Conservation (phyloP, 768 basidiomycete species). For the Leccinum rimulosum region DNA sequence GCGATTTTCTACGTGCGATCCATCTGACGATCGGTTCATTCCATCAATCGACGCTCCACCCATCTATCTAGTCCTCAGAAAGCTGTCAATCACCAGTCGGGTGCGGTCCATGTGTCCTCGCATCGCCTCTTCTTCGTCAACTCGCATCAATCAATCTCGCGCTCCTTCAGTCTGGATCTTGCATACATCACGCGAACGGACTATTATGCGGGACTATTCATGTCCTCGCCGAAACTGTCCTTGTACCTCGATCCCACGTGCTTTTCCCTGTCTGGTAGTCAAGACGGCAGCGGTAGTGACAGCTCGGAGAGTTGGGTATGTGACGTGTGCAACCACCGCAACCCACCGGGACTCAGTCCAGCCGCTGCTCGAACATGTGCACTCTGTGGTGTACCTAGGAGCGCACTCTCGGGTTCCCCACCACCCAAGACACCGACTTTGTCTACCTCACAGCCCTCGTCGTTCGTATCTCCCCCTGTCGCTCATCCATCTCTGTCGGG, state of each 20-base stretch:
- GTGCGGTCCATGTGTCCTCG: conserved; percentile 69
- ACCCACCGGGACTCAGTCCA: conserved; percentile 73
- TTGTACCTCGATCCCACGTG: conserved; percentile 51
- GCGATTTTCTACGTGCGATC: conserved; percentile 17
- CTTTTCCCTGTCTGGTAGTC: conserved; percentile 24
- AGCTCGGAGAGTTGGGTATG: conserved; percentile 73
- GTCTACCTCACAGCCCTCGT: conserved; percentile 39
- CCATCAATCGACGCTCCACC: conserved; percentile 32
- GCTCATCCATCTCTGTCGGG: conserved; percentile 18
- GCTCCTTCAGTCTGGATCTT: conserved; percentile 71
- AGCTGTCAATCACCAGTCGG: conserved; percentile 72
- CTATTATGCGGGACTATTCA: conserved; percentile 87
- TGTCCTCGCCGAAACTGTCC: conserved; percentile 86
- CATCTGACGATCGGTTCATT: conserved; percentile 15
- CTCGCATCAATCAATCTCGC: conserved; percentile 39
- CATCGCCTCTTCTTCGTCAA: conserved; percentile 87
- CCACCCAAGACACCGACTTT: conserved; percentile 33
- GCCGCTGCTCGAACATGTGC: conserved; percentile 66
- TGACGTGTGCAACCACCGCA: conserved; percentile 82
- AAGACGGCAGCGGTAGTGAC: conserved; percentile 31
- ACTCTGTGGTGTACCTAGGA: conserved; percentile 79
- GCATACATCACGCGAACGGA: conserved; percentile 71
- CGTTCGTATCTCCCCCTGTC: conserved; percentile 33
- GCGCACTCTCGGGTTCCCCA: conserved; percentile 30
- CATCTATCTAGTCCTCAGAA: conserved; percentile 65